Percentiles rank a stretch among this genome's conserved stretches.
phyloP scores from a whole-genome alignment of 495 filamentous ascomycete species.

The Trichoderma parareesei region DNA sequence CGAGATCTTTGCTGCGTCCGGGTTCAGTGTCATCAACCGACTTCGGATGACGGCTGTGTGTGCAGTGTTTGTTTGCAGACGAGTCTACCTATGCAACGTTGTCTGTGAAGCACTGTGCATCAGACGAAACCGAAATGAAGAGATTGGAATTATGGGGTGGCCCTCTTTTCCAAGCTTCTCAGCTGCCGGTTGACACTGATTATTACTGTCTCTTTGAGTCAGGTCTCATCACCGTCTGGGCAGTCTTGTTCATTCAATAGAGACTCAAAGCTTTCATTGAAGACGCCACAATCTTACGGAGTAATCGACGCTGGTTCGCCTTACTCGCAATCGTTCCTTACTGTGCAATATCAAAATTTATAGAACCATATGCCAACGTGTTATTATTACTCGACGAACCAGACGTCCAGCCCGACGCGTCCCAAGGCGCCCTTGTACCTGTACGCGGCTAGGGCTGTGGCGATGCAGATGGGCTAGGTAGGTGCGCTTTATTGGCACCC shows the following conservation, averaged over 20 bases:
- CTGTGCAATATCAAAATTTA: too few species aligned
- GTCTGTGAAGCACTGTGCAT: not conserved
- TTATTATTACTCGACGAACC: too few species aligned
- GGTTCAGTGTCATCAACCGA: not conserved
- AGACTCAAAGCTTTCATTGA: not conserved
- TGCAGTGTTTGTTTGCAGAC: not conserved
- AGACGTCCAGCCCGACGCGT: not conserved
- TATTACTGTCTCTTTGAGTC: not conserved
- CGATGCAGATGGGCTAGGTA: not conserved
- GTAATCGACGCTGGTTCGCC: not conserved
- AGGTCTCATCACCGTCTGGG: not conserved
- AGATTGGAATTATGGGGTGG: not conserved
- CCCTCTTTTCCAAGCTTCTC: not conserved
- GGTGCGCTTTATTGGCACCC: slow-evolving; percentile 4
- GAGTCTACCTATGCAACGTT: not conserved
- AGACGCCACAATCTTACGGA: not conserved
- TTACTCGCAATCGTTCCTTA: not conserved
- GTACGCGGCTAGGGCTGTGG: slow-evolving; percentile 9
- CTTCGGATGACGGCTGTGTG: too few species aligned
- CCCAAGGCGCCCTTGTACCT: not conserved
- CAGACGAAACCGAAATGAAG: not conserved
- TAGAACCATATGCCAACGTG: too few species aligned
- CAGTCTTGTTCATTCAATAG: not conserved
- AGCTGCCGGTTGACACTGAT: too few species aligned
- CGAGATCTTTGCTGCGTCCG: not conserved